Evolutionary conservation across 805 yeast genomes (phyloP), one percentile per base, ranked within the genome.

Genomic region (Blastobotrys robertii): DNA sequence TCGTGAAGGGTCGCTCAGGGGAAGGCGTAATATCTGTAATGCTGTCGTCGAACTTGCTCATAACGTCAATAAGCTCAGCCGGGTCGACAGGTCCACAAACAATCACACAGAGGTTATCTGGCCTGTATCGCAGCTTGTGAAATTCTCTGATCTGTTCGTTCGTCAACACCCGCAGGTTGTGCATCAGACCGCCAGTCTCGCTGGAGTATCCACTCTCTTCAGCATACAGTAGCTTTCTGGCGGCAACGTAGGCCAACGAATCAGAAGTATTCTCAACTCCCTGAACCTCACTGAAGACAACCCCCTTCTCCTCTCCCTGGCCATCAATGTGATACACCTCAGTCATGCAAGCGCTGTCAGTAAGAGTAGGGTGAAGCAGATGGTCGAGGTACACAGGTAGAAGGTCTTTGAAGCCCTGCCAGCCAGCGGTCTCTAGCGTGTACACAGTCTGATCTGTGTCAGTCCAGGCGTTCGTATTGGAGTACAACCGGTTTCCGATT

Each of bases 261-360:
- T 79, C 79, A 11, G 88, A 73, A 49, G 81, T 84, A 53, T 76
- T 76, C 60, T 87, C 95, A 44, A 83, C 79, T 22, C 87, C 97
- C 57, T 85, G 96, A 97, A 92, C 92, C 64, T 92, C 98, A 42
- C 94, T 81, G 59, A 83, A 92, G 2, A 92, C 97, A 28, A 92
- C 98, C 53, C 98, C 98, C 59, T 86, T 86, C 53, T 92, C 98
- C 50, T 81, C 77, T 29, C 84, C 95, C 7, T 76, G 72, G 1
- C 94, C 95, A 59, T 92, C 97, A 37, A 92, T 75, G 59, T 92
- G 97, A 59, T 85, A 85, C 7, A 92, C 97, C 59, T 92, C 98
- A 1, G 98, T 92, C 42, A 81, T 66, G 54, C 95, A 92, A 0
- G 95, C 95, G 41, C 79, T 84, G 56, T 87, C 94, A 1, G 95